Evolutionary conservation across 2,329 filamentous ascomycete genomes (phyloP), one percentile per base, ranked within the genome.

Genomic region (Coccinonectria pachysandricola): DNA sequence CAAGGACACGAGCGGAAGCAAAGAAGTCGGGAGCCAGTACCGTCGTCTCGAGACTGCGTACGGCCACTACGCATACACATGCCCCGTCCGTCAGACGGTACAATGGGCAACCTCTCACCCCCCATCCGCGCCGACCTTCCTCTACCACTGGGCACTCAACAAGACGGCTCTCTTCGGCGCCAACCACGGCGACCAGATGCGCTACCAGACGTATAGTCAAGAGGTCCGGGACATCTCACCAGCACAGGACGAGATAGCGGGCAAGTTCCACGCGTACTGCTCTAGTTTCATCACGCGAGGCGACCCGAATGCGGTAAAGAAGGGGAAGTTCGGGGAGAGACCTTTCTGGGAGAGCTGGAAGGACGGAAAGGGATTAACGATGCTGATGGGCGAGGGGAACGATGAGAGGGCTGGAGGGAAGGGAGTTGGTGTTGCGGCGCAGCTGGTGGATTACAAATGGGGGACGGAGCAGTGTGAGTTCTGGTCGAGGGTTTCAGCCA

Each of bases 321-420:
- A 30, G 21, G 43, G 45, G 0, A 42, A 20, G 15, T 48, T 46
- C 25, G 28, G 31, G 1, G 22, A 38, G 9, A 26, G 48, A 1
- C 37, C 42, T 1, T 20, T 39, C 16, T 50, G 48, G 49, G 26
- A 31, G 1, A 12, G 54, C 4, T 40, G 42, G 8, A 44, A 38
- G 4, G 30, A 36, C 1, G 43, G 43, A 2, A 42, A 48, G 19
- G 44, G 45, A 1, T 36, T 43, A 13, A 54, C 58, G 1, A 61
- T 68, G 60, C 32, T 60, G 0, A 50, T 68, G 12, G 63, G 64
- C 1, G 48, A 60, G 18, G 63, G 56, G 0, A 68, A 67, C 36
- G 56, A 67, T 36, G 63, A 68, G 34, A 43, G 59, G 6, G 60
- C 60, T 21, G 62, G 64, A 0, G 64, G 63, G 0, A 41, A 18